Evolutionary conservation across 306 rosid species (phyloP), one percentile per base, ranked within the genome.

Genomic region (Malus sieversii): DNA sequence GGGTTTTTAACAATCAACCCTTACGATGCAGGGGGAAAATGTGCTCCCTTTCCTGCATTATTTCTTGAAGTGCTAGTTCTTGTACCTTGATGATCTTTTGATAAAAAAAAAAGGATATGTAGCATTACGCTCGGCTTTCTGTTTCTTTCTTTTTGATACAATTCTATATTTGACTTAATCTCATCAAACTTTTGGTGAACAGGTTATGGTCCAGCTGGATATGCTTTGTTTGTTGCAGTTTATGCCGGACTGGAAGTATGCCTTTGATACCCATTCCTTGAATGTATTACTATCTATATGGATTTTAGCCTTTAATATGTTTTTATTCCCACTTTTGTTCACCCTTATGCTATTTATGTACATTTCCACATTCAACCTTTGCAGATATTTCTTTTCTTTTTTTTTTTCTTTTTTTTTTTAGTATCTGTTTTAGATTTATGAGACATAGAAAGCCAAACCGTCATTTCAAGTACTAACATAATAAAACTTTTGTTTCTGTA

Each of bases 121-220:
- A 60, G 27, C 29, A 4, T 15, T 35, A 40, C 5, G 6, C 23
- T 11, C 13, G 15, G 29, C 3, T 14, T 74, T 27, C 3, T 19
- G 11, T 27, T 44, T 73, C 35, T 10, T 61, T 25, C 45, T 14
- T 40, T 27, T 16, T 8, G 23, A 10, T 23, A 72, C 2, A 18
- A 10, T 16, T 10, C 5, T 40, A 59, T 58, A 10, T 40, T 22
- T 58, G 55, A 40, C 66, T 8, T 60, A 18, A 81, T 64, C 60
- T 72, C 53, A 10, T 80, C 0, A 61, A 3, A 27, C 51, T 62
- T 82, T 80, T 85, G 72, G 62, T 71, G 73, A 72, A 57, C 90
- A 93, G 98, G 98, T 79, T 96, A 96, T 85, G 99, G 99, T 75
- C 91, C 96, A 11, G 91, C 90, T 77, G 99, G 99, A 61, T 96